Evolutionary conservation across 108 stramenopile species (phyloP).

Genomic region (Craspedostauros australis): DNA sequence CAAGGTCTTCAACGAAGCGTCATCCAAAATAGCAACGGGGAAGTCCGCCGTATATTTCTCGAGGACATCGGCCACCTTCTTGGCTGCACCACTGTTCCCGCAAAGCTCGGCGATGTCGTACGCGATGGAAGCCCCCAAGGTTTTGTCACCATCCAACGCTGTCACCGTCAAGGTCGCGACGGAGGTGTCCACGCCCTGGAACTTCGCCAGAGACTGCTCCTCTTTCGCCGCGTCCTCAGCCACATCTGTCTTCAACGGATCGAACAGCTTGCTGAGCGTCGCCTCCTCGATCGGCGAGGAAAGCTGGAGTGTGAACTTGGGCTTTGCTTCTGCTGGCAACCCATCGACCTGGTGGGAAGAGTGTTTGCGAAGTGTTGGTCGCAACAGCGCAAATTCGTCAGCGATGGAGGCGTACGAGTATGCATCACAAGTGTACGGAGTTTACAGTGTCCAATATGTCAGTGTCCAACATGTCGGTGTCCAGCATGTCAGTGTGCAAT

Average conservation of each 20-base stretch:
- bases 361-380: neutral
- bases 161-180: constrained; percentile 54
- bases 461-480: neutral
- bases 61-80: constrained; percentile 23
- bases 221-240: constrained; percentile 6
- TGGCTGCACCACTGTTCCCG: constrained; percentile 21
- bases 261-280: constrained; percentile 35
- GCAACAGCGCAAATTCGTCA: neutral
- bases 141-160: constrained; percentile 39
- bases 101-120: constrained; percentile 59
- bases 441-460: neutral
- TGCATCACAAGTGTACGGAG: neutral
- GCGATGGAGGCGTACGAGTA: neutral
- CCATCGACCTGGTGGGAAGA: constrained; percentile 34
- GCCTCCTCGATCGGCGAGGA: constrained; percentile 74
- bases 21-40: constrained; percentile 56
- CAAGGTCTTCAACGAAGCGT: constrained; percentile 10
- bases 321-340: constrained; percentile 38
- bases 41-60: constrained; percentile 38
- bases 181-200: constrained; percentile 57
- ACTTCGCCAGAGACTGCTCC: constrained; percentile 27
- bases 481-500: neutral
- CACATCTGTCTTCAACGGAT: constrained; percentile 37
- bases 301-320: constrained; percentile 47
- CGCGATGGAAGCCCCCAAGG: constrained; percentile 47